These are phyloP conservation scores for Dryadomyces quercivorus DNA, from an alignment of 2,329 filamentous ascomycete species.

Conservation along the genomic window DNA sequence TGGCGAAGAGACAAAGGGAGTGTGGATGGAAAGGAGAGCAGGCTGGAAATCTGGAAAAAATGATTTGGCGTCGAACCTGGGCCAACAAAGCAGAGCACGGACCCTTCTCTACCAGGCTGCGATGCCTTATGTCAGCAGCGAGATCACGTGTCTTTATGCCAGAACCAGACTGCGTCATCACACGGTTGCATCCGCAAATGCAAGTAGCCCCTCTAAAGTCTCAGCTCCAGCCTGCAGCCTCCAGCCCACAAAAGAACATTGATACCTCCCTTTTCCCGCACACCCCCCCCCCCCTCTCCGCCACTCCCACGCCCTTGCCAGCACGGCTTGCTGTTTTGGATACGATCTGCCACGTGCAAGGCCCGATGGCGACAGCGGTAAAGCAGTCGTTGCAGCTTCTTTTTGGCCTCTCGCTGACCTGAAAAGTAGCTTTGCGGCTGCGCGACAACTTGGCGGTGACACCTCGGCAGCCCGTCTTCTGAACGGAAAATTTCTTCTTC, in stretches of 20 bases:
- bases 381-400: neutral
- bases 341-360: too few relatives aligned
- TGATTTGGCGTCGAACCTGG: neutral
- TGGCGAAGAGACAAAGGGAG: too few relatives aligned
- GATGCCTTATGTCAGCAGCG: neutral
- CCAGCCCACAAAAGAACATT: neutral
- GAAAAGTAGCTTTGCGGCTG: neutral
- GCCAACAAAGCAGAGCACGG: neutral
- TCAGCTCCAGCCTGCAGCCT: neutral
- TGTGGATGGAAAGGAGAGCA: neutral
- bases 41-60: neutral
- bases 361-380: neutral
- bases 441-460: neutral
- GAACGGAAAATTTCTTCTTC: neutral
- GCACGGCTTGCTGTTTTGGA: too few relatives aligned
- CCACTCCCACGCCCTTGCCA: neutral
- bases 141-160: neutral
- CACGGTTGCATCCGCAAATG: neutral
- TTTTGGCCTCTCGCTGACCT: neutral
- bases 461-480: neutral
- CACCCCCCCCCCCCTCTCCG: neutral
- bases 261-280: neutral
- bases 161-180: neutral
- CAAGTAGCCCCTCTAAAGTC: neutral
- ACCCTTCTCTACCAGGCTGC: neutral